Base-by-base conservation (phyloP, 768 basidiomycete species). In the Pseudohyphozyma bogoriensis region DNA sequence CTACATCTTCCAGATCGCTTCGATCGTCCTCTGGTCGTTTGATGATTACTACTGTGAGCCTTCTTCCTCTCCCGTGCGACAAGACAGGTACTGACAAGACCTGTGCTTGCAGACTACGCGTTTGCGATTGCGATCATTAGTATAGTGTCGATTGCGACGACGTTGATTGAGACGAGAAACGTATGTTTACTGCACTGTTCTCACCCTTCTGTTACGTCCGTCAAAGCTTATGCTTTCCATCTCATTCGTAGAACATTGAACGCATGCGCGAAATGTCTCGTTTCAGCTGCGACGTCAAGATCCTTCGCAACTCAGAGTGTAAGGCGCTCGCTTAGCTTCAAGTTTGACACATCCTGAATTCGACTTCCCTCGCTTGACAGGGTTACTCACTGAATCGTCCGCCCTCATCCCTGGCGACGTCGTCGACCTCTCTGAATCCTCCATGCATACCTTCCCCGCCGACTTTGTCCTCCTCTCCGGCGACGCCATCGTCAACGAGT, bases 401-500 rank as follows among this genome's bases (percentile, higher is more conserved):
- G 78, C 83, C 32, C 79, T 99, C 45, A 87, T 95, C 9, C 86
- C 91, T 0, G 95, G 95, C 36, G 95, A 99, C 71, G 78, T 97
- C 60, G 77, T 97, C 63, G 88, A 95, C 73, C 77, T 96, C n/a
- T 84, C 88, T 13, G 81, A 83, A 35, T 80, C 87, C 1, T 80
- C 81, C 29, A 78, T 92, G 11, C 76, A 80, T 12, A 74, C 84
- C 35, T 79, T 99, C 65, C 95, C 95, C 4, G 87, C 89, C 18
- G 95, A 99, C 72, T 79, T 93, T 64, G 81, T 96, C 65, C 79
- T 99, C 11, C 82, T 99, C 32, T 88, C 89, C 2, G 95, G 95
- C 1, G 95, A 99, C 73, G 90, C 91, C 2, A 93, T 99, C 59
- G 86, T 97, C 53, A 97, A 97, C 72, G 95, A 99, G 76, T 93